Conservation (phyloP, 2,329 filamentous ascomycete genomes). For the Verticillium isaacii region DNA sequence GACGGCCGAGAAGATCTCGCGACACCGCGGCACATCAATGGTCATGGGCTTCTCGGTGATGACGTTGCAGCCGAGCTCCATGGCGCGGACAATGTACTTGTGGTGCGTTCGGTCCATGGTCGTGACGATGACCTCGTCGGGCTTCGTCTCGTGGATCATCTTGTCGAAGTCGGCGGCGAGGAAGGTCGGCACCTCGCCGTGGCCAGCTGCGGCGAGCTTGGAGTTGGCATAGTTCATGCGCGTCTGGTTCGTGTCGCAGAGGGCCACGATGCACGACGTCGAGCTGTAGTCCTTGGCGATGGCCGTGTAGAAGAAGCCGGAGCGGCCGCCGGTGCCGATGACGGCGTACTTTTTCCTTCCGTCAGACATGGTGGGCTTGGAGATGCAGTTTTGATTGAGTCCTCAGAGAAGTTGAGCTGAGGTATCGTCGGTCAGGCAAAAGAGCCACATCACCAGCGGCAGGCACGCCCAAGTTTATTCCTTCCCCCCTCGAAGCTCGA, state of each 20-base stretch:
- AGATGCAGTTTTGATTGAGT: background rate
- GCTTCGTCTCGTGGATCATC: slow-evolving; percentile 52
- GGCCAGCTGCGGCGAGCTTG: slow-evolving; percentile 39
- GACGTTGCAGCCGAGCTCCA: slow-evolving; percentile 44
- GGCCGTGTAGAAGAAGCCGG: slow-evolving; percentile 57
- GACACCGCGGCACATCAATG: slow-evolving; percentile 45
- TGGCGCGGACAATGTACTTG: slow-evolving; percentile 53
- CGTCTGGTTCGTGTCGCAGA: slow-evolving; percentile 58
- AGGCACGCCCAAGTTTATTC: background rate
- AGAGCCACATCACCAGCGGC: background rate
- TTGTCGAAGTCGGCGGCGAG: slow-evolving; percentile 49
- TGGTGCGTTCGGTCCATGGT: slow-evolving; percentile 60
- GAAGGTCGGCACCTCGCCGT: slow-evolving; percentile 47
- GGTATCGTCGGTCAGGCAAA: background rate
- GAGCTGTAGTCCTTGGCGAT: slow-evolving; percentile 47
- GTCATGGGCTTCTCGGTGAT: slow-evolving; percentile 50
- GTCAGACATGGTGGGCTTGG: background rate
- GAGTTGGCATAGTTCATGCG: slow-evolving; percentile 53
- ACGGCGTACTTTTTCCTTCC: slow-evolving; percentile 37
- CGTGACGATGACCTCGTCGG: slow-evolving; percentile 58
- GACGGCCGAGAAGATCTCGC: slow-evolving; percentile 49
- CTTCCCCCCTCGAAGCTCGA: background rate
- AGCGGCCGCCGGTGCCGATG: slow-evolving; percentile 54
- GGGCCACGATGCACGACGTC: slow-evolving; percentile 47
- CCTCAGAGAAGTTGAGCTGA: background rate